phyloP scores from a whole-genome alignment of 192 early-diverging fungal species.

The Anaeromyces robustus region DNA sequence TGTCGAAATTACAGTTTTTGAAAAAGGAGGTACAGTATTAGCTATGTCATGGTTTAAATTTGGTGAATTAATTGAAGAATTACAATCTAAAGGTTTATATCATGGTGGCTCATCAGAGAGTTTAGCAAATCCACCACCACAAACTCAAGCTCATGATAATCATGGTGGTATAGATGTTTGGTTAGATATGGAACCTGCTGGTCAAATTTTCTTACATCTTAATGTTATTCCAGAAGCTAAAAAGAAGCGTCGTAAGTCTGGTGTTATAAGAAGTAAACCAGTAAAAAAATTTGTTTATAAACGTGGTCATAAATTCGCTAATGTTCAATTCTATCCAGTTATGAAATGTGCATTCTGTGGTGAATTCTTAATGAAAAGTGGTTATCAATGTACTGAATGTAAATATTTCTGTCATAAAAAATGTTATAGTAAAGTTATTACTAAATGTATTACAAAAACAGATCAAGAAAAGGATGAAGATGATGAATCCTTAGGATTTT shows the following conservation, averaged over 20 bases:
- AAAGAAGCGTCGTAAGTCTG: neutral
- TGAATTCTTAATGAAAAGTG: slow-evolving; percentile 83
- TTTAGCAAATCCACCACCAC: neutral
- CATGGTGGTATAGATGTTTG: slow-evolving; percentile 56
- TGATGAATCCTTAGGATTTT: neutral
- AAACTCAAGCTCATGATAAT: slow-evolving; percentile 10
- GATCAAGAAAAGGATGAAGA: slow-evolving; percentile 27
- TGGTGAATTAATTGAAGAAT: slow-evolving; percentile 77
- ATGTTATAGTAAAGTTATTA: slow-evolving; percentile 68
- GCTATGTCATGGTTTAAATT: slow-evolving; percentile 87
- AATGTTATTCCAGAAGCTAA: slow-evolving; percentile 51
- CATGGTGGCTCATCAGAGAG: neutral
- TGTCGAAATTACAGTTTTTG: slow-evolving; percentile 80
- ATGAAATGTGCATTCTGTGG: slow-evolving; percentile 94
- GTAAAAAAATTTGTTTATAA: neutral
- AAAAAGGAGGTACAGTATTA: slow-evolving; percentile 55
- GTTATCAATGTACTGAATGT: slow-evolving; percentile 89
- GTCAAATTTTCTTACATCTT: slow-evolving; percentile 69
- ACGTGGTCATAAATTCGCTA: slow-evolving; percentile 87
- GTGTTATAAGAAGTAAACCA: neutral
- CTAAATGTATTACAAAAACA: slow-evolving; percentile 71
- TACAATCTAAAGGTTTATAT: slow-evolving; percentile 21
- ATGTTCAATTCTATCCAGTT: slow-evolving; percentile 83
- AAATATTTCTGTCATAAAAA: slow-evolving; percentile 85
- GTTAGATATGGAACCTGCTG: slow-evolving; percentile 87